Conservation (phyloP, 2,329 filamentous ascomycete genomes). For the Hymenoscyphus repandus region DNA sequence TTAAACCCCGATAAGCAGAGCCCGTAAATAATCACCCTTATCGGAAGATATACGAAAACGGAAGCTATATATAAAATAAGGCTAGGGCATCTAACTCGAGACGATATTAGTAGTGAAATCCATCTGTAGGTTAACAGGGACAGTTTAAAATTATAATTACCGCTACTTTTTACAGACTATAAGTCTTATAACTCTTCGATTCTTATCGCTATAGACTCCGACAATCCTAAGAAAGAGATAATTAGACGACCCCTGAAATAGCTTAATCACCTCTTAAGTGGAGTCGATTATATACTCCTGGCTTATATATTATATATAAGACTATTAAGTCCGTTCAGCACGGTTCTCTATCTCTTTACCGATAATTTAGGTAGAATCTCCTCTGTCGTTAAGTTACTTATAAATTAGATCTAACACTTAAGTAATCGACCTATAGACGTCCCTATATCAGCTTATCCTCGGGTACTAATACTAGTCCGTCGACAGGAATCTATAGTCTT, state of each 20-base stretch:
- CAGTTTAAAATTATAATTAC: not conserved
- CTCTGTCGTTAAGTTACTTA: slow-evolving; percentile 7
- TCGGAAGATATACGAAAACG: too few relatives aligned
- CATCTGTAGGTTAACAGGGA: slow-evolving; percentile 1
- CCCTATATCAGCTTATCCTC: slow-evolving; percentile 3
- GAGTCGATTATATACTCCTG: not conserved
- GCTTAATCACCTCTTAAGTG: not conserved
- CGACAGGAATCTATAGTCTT: not conserved
- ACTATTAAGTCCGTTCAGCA: slow-evolving; percentile 10
- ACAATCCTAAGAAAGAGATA: not conserved
- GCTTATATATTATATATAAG: slow-evolving; percentile 7
- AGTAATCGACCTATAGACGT: slow-evolving; percentile 6
- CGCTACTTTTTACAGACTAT: slow-evolving; percentile 10
- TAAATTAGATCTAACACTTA: slow-evolving; percentile 6
- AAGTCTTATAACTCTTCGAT: slow-evolving; percentile 4
- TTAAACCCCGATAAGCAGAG: too few relatives aligned
- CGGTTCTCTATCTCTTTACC: slow-evolving; percentile 11
- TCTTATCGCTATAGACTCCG: not conserved
- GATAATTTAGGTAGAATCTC: slow-evolving; percentile 9
- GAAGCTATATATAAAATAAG: too few relatives aligned
- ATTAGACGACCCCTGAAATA: not conserved
- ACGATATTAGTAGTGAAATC: slow-evolving; percentile 1
- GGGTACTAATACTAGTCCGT: slow-evolving; percentile 5
- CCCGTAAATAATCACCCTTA: too few relatives aligned
- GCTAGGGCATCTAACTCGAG: too few relatives aligned